Percentiles rank a stretch among this genome's conserved stretches.
These are phyloP conservation scores for Rosa multiflora DNA, from an alignment of 306 rosid species.

Conservation along the genomic window DNA sequence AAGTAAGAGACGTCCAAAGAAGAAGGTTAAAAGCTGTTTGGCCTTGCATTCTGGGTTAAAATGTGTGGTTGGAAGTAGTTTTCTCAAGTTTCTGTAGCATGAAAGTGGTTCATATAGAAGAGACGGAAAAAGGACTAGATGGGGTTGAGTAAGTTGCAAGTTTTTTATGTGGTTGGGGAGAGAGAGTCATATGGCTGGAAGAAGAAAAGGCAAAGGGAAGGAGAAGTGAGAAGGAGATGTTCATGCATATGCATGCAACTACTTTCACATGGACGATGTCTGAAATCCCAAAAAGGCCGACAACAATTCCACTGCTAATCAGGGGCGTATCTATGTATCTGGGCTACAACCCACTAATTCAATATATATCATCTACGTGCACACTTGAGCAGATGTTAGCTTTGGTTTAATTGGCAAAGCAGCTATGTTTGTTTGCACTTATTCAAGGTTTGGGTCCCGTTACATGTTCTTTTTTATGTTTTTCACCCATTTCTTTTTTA, in stretches of 20 bases:
- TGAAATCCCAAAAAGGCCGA: background rate
- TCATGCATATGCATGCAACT: too few relatives aligned
- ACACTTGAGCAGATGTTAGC: too few relatives aligned
- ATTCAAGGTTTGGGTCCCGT: too few relatives aligned
- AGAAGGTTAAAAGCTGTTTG: slow-evolving; percentile 29
- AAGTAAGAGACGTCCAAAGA: slow-evolving; percentile 18
- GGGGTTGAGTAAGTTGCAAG: background rate
- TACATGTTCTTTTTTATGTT: too few relatives aligned
- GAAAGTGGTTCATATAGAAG: slow-evolving; percentile 15
- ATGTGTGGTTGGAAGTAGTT: background rate
- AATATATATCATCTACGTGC: too few relatives aligned
- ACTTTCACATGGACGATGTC: slow-evolving; percentile 15
- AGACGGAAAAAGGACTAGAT: background rate
- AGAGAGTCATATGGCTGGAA: slow-evolving; percentile 10
- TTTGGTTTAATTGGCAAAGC: too few relatives aligned
- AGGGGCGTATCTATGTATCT: too few relatives aligned
- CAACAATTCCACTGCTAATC: background rate
- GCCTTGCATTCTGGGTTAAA: slow-evolving; percentile 15
- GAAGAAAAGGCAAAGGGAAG: background rate
- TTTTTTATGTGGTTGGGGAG: background rate
- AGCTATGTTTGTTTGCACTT: too few relatives aligned
- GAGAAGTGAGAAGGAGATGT: background rate
- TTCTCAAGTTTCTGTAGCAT: background rate
- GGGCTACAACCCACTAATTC: too few relatives aligned
- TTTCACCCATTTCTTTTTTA: too few relatives aligned